Evolutionary conservation across 2,329 filamentous ascomycete species (phyloP).

Genomic region (Verticillium longisporum): DNA sequence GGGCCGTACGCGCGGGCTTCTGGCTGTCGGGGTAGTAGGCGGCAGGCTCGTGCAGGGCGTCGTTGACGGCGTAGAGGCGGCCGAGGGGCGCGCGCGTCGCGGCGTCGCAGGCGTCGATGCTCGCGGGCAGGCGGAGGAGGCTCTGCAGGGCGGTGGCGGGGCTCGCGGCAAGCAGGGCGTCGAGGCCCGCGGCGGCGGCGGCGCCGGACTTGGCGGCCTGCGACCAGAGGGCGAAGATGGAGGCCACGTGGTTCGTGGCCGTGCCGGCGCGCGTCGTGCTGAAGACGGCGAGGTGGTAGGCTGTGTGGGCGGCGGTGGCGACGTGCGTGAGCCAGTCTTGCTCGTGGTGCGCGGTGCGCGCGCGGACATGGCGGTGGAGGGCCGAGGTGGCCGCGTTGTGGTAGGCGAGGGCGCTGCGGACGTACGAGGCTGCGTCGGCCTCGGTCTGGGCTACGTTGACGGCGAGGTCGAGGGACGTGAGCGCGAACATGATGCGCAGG

Average conservation of each 20-base stretch:
- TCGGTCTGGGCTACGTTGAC: slow-evolving; percentile 5
- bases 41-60: slow-evolving; percentile 7
- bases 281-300: slow-evolving; percentile 21
- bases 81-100: slow-evolving; percentile 13
- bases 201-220: neutral
- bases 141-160: neutral
- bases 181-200: neutral
- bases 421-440: slow-evolving; percentile 15
- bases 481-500: slow-evolving; percentile 27
- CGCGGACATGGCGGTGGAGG: slow-evolving; percentile 19
- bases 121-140: slow-evolving; percentile 5
- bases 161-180: neutral
- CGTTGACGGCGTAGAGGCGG: slow-evolving; percentile 14
- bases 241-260: slow-evolving; percentile 13
- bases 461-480: slow-evolving; percentile 25
- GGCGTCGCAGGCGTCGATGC: slow-evolving; percentile 1
- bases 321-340: slow-evolving; percentile 22
- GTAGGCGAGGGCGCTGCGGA: slow-evolving; percentile 23
- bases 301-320: slow-evolving; percentile 19
- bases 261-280: slow-evolving; percentile 11
- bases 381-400: slow-evolving; percentile 22
- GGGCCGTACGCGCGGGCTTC: too few species aligned
- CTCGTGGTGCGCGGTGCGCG: slow-evolving; percentile 16
- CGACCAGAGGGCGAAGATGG: neutral
- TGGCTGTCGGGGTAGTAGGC: neutral